Evolutionary conservation across 352 stramenopile genomes (phyloP), one percentile per base, ranked within the genome.

Genomic region (Globisporangium echinulatum): DNA sequence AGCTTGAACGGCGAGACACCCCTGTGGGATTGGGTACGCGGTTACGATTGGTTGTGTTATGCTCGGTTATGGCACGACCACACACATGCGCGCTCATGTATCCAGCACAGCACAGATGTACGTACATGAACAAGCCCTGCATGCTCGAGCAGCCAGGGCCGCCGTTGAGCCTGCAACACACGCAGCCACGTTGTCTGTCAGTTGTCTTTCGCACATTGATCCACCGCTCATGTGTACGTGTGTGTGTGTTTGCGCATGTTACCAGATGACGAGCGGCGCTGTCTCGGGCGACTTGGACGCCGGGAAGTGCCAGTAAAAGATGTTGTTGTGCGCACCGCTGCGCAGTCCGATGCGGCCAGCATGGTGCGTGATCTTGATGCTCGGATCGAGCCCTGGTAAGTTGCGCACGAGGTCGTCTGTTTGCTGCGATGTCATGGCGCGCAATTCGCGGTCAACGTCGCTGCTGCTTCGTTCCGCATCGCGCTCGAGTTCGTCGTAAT

Each of bases 221-320:
- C 19, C 19, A 25, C 19, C 19, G 19, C 0, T 25, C 19, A 25
- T 25, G 19, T 25, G 19, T 25, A 25, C 19, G 19, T 25, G 19
- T 25, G 19, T 25, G 19, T 25, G 19, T 25, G 19, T 25, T 25
- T 25, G 39, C 7, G 39, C 39, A 11, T 44, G 40, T 6, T 66
- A 90, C 80, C 85, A 94, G 14, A 94, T 77, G 1, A 90, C 66
- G 15, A 94, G 70, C 39, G 82, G 82, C 36, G 73, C 72, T 8
- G 63, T 80, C 58, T 82, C 71, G 6, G 82, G 42, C 14, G 78
- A 57, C 14, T 70, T 63, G 13, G 72, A 63, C 1, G 82, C 79
- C 19, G 72, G 65, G 47, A 94, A 88, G 56, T 89, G 82, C 85
- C 85, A 94, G 56, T 92, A 94, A 61, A 94, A 94, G 37, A 94